These are phyloP conservation scores for Solanum ossicruentum DNA, from an alignment of 257 asterid genomes.

Conservation along the genomic window DNA sequence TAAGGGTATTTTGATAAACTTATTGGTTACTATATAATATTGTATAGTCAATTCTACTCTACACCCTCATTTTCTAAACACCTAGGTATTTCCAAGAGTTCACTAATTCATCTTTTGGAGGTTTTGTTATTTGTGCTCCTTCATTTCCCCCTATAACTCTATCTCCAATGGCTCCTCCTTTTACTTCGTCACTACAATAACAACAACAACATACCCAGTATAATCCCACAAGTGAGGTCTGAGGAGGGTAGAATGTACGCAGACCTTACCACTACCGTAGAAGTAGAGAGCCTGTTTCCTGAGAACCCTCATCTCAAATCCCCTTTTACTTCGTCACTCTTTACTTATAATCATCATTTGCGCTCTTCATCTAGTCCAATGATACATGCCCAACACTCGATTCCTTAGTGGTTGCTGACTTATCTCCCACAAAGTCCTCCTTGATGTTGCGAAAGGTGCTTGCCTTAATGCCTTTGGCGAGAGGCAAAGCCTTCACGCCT, in stretches of 20 bases:
- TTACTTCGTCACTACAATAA: not conserved
- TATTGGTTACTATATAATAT: not conserved
- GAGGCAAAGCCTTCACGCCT: not conserved
- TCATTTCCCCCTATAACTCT: not conserved
- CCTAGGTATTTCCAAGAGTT: not conserved
- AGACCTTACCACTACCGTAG: no score
- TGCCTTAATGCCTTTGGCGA: not conserved
- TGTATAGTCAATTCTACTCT: not conserved
- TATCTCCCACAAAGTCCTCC: not conserved
- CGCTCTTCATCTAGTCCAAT: not conserved
- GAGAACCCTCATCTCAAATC: no score
- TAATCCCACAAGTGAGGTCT: no score
- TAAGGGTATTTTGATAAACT: not conserved
- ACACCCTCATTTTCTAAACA: not conserved
- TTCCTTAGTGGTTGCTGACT: not conserved
- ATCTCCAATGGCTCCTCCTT: not conserved
- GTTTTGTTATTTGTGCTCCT: not conserved
- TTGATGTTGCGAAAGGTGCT: not conserved
- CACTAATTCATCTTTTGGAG: not conserved
- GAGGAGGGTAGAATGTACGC: no score
- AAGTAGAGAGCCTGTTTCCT: no score
- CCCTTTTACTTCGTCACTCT: not conserved
- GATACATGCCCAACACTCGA: not conserved
- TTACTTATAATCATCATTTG: not conserved
- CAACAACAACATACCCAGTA: no score